Conservation (phyloP, 1,284 basidiomycete species). For the Violaceomyces palustris region DNA sequence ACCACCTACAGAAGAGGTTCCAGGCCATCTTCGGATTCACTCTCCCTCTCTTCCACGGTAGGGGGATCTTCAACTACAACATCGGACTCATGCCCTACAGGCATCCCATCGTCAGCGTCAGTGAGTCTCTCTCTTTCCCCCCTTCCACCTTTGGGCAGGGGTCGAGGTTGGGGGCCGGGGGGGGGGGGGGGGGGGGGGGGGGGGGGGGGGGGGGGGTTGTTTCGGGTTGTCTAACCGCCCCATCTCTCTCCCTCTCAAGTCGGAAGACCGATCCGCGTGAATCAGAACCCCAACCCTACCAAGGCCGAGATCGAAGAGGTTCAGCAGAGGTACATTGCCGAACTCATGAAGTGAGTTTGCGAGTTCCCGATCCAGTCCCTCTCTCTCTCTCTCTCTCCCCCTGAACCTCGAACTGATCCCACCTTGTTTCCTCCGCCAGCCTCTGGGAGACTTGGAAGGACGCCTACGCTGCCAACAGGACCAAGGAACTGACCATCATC, state of each 20-base stretch:
- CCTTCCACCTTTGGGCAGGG: background rate
- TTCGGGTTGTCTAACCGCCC: too few relatives aligned
- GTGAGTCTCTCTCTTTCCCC: conserved; percentile 36
- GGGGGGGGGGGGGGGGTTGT: too few relatives aligned
- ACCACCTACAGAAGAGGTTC: conserved; percentile 54
- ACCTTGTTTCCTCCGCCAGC: conserved; percentile 8
- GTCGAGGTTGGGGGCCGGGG: background rate
- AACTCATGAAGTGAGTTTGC: conserved; percentile 54
- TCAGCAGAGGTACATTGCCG: conserved; percentile 83
- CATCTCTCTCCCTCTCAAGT: too few relatives aligned
- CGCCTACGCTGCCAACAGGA: conserved; percentile 44
- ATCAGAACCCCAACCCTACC: conserved; percentile 71
- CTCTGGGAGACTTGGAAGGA: conserved; percentile 52
- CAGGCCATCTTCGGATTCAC: conserved; percentile 80
- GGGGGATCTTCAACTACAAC: conserved; percentile 64
- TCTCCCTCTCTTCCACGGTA: conserved; percentile 85
- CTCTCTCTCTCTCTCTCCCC: background rate
- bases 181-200: too few relatives aligned
- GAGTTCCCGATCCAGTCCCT: background rate
- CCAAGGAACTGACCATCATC: conserved; percentile 48
- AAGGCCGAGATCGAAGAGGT: conserved; percentile 73
- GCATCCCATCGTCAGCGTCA: conserved; percentile 86
- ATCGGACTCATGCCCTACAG: conserved; percentile 83
- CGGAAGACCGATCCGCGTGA: conserved; percentile 78
- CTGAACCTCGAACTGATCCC: too few relatives aligned